Percentiles rank a stretch among this genome's conserved stretches.
phyloP scores from a whole-genome alignment of 1,139 yeast genomes.

The Hanseniaspora uvarum region DNA sequence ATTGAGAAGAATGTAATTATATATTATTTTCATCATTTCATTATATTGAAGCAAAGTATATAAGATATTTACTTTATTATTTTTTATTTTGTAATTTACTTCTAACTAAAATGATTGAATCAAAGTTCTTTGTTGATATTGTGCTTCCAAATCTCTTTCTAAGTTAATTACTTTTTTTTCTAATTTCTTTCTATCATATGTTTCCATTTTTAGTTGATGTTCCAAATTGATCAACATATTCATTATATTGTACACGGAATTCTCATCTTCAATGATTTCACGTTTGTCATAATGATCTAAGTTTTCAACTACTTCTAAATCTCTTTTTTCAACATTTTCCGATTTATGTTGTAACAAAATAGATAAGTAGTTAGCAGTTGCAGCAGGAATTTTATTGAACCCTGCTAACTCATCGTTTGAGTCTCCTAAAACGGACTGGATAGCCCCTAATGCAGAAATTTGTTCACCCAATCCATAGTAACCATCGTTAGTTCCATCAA shows the following conservation, averaged over 20 bases:
- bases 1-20: background rate
- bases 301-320: background rate
- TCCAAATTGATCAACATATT: background rate
- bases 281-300: background rate
- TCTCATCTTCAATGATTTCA: background rate
- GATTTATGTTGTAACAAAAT: background rate
- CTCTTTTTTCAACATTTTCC: background rate
- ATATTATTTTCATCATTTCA: background rate
- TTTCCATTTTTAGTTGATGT: background rate
- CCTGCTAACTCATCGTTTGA: background rate
- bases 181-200: background rate
- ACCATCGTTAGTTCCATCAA: conserved; percentile 47
- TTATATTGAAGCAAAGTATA: background rate
- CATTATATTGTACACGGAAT: background rate
- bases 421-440: conserved; percentile 37
- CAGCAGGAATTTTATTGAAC: background rate
- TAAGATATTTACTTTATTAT: conserved; percentile 46
- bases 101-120: conserved; percentile 6
- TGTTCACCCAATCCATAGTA: conserved; percentile 70
- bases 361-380: background rate
- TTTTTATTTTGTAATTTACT: conserved; percentile 34
- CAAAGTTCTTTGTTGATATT: conserved; percentile 25
- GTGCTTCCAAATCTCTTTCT: background rate
- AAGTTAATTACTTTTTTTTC: background rate
- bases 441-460: conserved; percentile 60